Base-by-base conservation (phyloP, 2,329 filamentous ascomycete genomes). In the Penicillium paneum region DNA sequence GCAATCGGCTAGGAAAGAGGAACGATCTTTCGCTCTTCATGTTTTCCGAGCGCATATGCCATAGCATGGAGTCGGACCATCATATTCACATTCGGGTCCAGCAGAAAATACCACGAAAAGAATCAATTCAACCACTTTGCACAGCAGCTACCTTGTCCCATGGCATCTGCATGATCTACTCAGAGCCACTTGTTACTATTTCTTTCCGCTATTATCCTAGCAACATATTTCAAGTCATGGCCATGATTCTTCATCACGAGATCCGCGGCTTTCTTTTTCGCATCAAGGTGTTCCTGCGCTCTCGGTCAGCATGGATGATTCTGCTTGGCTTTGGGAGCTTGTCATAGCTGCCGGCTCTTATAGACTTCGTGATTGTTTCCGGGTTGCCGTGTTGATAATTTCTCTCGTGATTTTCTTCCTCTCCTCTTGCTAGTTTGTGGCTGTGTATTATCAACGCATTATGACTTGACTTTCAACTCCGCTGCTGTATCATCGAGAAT, bases 361-460 rank as follows among this genome's bases (percentile, higher is more conserved):
- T 34, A 26, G 36, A 31, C 4, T 24, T 42, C 15, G 34, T 31
- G 28, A 39, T 51, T 52, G 19, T 39, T 46, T 52, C 11, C 15
- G 38, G 29, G 49, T 52, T 39, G 26, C 8, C 28, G 21, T 43
- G 39, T 44, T 44, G 39, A 50, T 54, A 54, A 11, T 39, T 13
- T 46, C 46, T 26, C 28, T 32, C 28, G 21, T 40, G 44, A 11
- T 15, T 28, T n/a, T 42, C n/a, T 41, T 40, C 32, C 48, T 26
- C 21, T 34, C 13, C 21, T 34, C 42, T 52, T 56, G 43, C 54
- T 56, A 32, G 32, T n/a, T n/a, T n/a, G n/a, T 47, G 49, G 42
- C 49, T 52, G 35, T 52, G 35, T 55, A 47, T 47, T 43, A 46
- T 52, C 49, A 56, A 52, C 53, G 49, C 43, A 56, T 52, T 52